Conservation (phyloP, 2,329 filamentous ascomycete genomes). For the Thielaviopsis musarum region DNA sequence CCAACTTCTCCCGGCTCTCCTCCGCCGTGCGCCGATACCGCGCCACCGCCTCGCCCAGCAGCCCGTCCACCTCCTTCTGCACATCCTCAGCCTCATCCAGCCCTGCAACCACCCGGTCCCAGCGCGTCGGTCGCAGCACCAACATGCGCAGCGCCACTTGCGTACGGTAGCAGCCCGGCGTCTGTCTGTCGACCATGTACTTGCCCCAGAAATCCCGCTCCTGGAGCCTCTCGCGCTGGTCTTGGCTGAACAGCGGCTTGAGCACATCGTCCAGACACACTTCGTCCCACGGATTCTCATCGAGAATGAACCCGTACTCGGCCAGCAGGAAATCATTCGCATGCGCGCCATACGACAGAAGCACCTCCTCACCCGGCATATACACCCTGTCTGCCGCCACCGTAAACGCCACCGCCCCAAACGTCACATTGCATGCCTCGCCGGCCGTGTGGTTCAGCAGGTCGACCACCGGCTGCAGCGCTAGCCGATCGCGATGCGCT, state of each 20-base stretch:
- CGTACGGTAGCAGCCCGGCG: constrained; percentile 34
- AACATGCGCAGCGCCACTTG: constrained; percentile 32
- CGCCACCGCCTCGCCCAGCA: constrained; percentile 23
- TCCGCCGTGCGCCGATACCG: constrained; percentile 18
- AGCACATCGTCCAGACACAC: constrained; percentile 30
- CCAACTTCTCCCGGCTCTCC: constrained; percentile 19
- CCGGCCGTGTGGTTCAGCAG: constrained; percentile 44
- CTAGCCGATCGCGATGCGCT: constrained; percentile 41
- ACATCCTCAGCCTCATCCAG: constrained; percentile 28
- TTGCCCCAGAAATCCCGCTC: constrained; percentile 31
- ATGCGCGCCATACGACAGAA: constrained; percentile 53
- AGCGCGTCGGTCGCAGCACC: constrained; percentile 26
- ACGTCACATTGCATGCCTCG: constrained; percentile 33
- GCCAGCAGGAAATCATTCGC: constrained; percentile 55
- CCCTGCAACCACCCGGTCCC: constrained; percentile 26
- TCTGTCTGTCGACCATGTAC: constrained; percentile 33
- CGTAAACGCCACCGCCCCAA: constrained; percentile 33
- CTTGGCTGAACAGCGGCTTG: constrained; percentile 21
- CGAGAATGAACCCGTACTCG: constrained; percentile 42
- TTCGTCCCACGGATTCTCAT: constrained; percentile 36
- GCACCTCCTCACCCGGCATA: constrained; percentile 43
- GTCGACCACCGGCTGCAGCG: constrained; percentile 55
- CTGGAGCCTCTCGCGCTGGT: constrained; percentile 24
- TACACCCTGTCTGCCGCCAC: constrained; percentile 36
- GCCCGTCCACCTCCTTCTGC: constrained; percentile 20